Evolutionary conservation across 306 rosid genomes (phyloP), one percentile per base, ranked within the genome.

Genomic region (Trichosanthes truncata): DNA sequence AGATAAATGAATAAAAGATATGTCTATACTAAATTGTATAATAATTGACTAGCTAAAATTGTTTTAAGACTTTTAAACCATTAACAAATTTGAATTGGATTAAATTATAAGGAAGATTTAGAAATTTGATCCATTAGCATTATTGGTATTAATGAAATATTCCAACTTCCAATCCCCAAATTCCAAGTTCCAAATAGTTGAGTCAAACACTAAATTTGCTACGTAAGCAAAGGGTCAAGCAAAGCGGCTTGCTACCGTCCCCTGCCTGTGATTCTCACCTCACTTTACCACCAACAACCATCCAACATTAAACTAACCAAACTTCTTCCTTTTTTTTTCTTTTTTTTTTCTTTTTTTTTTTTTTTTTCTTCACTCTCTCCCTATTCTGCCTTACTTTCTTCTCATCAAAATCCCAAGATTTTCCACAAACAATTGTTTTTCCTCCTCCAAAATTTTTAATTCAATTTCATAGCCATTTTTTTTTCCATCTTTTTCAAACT

Each of bases 181-280:
- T 63, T 31, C 41, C 9, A 65, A 35, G 46, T 65, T 35, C 15
- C 5, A 68, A 74, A 72, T 46, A 13, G 77, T 46, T 74, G 5
- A 48, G 78, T 74, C 78, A 74, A 74, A 74, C 78, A 74, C 78
- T 46, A 73, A 73, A 26, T 68, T 29, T 74, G 61, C 78, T 74
- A 74, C 78, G 78, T 48, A 74, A 74, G 78, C 78, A 74, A 74
- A 74, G 26, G 78, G 78, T 74, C 78, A 74, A 74, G 41, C 55
- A 48, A 74, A 74, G 78, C 78, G 78, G 78, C 78, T 26, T 10
- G 53, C 61, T 74, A 74, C 45, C 78, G 9, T 74, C 60, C 61
- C 78, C 60, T 48, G 78, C 61, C 60, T 74, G 78, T 74, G 78
- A 74, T 15, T 61, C 56, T 72, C 57, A 46, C 45, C 78, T 29